These are phyloP conservation scores for Psilocybe azurescens DNA, from an alignment of 768 basidiomycete genomes.

Conservation along the genomic window DNA sequence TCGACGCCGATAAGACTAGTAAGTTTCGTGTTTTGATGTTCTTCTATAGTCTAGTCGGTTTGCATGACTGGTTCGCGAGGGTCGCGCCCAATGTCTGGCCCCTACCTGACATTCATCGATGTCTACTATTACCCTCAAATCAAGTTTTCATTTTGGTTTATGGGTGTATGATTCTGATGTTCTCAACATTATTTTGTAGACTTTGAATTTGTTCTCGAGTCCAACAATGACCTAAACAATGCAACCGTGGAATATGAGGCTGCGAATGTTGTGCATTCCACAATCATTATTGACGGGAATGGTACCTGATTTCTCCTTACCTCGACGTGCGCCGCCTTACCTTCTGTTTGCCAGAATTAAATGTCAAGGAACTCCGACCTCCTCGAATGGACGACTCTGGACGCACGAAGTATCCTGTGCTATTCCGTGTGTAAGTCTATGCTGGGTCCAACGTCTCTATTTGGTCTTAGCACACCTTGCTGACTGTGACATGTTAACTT, in stretches of 20 bases:
- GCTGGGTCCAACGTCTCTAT: background rate
- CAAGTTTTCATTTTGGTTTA: background rate
- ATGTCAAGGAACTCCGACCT: constrained; percentile 90
- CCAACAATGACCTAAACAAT: constrained; percentile 70
- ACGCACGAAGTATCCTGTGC: constrained; percentile 93
- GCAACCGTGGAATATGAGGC: constrained; percentile 72
- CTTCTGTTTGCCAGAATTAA: constrained; percentile 62
- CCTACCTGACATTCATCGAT: background rate
- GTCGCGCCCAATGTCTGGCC: background rate
- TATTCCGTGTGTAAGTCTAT: constrained; percentile 78
- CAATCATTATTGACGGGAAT: constrained; percentile 81
- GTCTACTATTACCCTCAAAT: background rate
- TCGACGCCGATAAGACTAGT: constrained; percentile 56
- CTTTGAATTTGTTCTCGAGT: constrained; percentile 68
- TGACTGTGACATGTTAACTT: constrained; percentile 1
- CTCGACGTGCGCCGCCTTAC: background rate
- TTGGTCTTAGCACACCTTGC: background rate
- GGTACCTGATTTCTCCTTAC: constrained; percentile 49
- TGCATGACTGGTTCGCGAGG: constrained; percentile 7
- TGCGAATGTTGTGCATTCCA: constrained; percentile 71
- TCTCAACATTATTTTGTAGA: constrained; percentile 39
- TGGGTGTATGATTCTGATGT: background rate
- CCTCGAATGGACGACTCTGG: constrained; percentile 94
- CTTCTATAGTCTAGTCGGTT: background rate
- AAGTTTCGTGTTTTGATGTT: constrained; percentile 17